These are phyloP conservation scores for Calonectria honghensis DNA, from an alignment of 2,329 filamentous ascomycete genomes.

Conservation along the genomic window DNA sequence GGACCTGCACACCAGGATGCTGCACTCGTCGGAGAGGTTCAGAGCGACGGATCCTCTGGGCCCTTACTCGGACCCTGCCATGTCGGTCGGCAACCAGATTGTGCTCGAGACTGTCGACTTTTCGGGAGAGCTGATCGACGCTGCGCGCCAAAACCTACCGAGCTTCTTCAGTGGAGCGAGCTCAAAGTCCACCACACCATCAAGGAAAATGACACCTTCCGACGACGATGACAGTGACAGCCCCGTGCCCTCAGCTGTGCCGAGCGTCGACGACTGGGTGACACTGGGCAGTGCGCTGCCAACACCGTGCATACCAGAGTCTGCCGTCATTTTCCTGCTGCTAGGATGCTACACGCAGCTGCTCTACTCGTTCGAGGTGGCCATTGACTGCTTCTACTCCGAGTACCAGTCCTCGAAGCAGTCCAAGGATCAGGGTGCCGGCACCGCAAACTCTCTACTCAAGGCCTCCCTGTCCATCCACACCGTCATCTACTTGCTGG, in stretches of 20 bases:
- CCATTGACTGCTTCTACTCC: constrained; percentile 38
- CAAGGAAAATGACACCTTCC: constrained; percentile 6
- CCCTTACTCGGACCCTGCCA: neutral
- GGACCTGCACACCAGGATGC: constrained; percentile 37
- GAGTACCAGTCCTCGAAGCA: constrained; percentile 29
- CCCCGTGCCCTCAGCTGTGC: neutral
- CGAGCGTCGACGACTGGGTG: constrained; percentile 28
- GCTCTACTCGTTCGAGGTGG: constrained; percentile 39
- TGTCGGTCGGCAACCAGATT: constrained; percentile 30
- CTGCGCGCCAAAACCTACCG: constrained; percentile 36
- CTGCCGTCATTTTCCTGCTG: constrained; percentile 38
- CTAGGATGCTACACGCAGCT: constrained; percentile 42
- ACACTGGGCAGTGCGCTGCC: neutral
- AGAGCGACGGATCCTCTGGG: neutral
- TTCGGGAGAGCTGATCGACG: constrained; percentile 42
- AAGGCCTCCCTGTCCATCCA: constrained; percentile 41
- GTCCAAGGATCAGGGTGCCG: constrained; percentile 7
- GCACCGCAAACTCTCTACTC: constrained; percentile 35
- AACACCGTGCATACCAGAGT: constrained; percentile 34
- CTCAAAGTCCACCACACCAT: constrained; percentile 1
- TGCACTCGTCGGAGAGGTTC: constrained; percentile 35
- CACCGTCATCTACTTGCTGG: constrained; percentile 38
- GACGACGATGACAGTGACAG: constrained; percentile 23
- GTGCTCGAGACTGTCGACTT: constrained; percentile 41
- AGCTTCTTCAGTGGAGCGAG: constrained; percentile 16